A percentile compares a stretch with the other conserved stretches of the same genome.
These are phyloP conservation scores for Porphyrellus sp. DNA, from an alignment of 1,284 basidiomycete genomes.

Conservation along the genomic window DNA sequence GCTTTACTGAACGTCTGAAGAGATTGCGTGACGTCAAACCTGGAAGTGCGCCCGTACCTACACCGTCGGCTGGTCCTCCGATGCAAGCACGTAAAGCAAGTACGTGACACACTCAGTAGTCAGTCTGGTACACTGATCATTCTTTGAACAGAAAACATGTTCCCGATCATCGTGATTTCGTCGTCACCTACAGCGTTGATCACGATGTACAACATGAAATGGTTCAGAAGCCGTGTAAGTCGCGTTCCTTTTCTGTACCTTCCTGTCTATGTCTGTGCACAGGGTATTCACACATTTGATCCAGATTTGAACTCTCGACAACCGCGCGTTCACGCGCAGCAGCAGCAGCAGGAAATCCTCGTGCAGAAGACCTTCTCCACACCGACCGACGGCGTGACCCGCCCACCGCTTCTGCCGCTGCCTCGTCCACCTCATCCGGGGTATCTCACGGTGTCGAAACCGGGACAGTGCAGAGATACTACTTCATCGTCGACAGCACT, in stretches of 20 bases:
- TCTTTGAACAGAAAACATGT: slow-evolving; percentile 65
- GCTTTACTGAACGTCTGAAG: slow-evolving; percentile 74
- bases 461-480: slow-evolving; percentile 46
- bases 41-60: slow-evolving; percentile 39
- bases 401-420: slow-evolving; percentile 43
- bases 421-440: not conserved
- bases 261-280: slow-evolving; percentile 44
- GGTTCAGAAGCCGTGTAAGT: slow-evolving; percentile 81
- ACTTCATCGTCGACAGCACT: slow-evolving; percentile 86
- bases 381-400: slow-evolving; percentile 77
- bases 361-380: slow-evolving; percentile 80
- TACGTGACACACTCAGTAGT: slow-evolving; percentile 39
- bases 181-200: slow-evolving; percentile 86
- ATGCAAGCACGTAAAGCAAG: slow-evolving; percentile 59
- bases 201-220: slow-evolving; percentile 97
- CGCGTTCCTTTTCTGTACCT: slow-evolving; percentile 45
- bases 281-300: no score
- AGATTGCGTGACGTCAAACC: slow-evolving; percentile 64
- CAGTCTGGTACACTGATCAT: no score
- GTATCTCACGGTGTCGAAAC: slow-evolving; percentile 11
- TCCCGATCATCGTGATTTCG: slow-evolving; percentile 95
- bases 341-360: slow-evolving; percentile 69
- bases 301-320: slow-evolving; percentile 79
- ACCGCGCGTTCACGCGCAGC: slow-evolving; percentile 66
- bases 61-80: slow-evolving; percentile 45